Conservation (phyloP, 805 yeast genomes). For the Monosporozyma yasuniensis region DNA sequence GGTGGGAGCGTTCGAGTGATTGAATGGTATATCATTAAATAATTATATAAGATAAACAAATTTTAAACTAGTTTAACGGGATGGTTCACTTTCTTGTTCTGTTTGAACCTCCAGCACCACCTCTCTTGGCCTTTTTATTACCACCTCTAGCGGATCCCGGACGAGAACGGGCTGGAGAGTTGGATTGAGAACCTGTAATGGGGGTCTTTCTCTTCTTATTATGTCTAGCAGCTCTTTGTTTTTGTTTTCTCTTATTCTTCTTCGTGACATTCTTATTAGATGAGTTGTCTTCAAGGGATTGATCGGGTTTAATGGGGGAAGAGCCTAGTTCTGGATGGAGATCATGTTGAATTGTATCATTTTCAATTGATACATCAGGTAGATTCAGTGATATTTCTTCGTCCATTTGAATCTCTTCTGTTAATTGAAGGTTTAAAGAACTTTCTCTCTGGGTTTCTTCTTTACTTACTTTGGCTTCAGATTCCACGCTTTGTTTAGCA, state of each 20-base stretch:
- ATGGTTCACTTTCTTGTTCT: background rate
- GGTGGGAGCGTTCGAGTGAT: no score
- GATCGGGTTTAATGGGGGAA: background rate
- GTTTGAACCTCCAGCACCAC: background rate
- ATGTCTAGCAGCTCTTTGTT: background rate
- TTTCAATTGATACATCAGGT: no score
- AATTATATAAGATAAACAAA: background rate
- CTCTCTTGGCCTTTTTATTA: constrained; percentile 2
- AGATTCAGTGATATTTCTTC: background rate
- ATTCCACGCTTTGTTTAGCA: background rate
- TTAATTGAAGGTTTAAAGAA: no score
- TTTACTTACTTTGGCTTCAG: no score
- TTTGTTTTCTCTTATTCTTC: constrained; percentile 2
- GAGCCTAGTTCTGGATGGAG: background rate
- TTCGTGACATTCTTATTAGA: background rate
- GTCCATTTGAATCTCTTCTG: background rate
- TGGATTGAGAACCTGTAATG: constrained; percentile 3
- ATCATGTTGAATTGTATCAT: background rate
- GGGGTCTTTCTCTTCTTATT: constrained; percentile 6
- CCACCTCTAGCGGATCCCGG: background rate
- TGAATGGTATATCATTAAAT: background rate
- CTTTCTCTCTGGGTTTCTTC: no score
- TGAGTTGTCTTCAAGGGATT: background rate
- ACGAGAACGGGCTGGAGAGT: background rate
- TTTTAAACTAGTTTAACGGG: background rate